Evolutionary conservation across 148 eudicot genomes (phyloP).

Genomic region (Camellia sinensis): DNA sequence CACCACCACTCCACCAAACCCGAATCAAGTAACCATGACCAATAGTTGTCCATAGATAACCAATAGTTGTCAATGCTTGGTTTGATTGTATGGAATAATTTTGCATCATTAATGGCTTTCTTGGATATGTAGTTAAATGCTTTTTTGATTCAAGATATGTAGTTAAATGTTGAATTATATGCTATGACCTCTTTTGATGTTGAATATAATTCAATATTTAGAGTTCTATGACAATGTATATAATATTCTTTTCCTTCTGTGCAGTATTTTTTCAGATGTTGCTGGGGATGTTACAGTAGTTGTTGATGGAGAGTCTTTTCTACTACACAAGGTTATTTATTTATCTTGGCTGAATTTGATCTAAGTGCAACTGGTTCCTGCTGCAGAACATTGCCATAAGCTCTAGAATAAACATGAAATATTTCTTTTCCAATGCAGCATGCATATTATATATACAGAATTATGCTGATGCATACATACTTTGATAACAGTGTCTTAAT

Average conservation of each 20-base stretch:
- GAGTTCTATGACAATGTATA: not conserved
- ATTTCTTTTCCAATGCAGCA: too few relatives aligned
- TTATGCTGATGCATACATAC: not conserved
- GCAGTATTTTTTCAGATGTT: constrained; percentile 72
- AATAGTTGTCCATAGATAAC: too few relatives aligned
- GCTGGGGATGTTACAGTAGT: constrained; percentile 66
- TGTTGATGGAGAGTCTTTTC: constrained; percentile 62
- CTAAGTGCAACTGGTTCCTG: not conserved
- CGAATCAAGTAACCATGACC: too few relatives aligned
- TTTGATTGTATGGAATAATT: too few relatives aligned
- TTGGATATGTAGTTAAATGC: not conserved
- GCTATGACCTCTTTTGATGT: not conserved
- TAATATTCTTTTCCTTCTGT: not conserved
- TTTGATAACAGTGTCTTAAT: not conserved
- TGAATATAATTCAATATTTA: not conserved
- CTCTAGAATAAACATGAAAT: not conserved
- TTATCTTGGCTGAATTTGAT: constrained; percentile 2
- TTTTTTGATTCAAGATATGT: not conserved
- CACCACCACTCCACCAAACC: too few relatives aligned
- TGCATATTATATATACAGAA: too few relatives aligned
- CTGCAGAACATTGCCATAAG: not conserved
- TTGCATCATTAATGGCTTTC: not conserved
- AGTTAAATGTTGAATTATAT: constrained; percentile 7
- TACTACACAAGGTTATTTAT: constrained; percentile 60
- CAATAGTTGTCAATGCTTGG: too few relatives aligned